Base-by-base conservation (phyloP, 148 eudicot genomes). In the Chenopodium suecicum region DNA sequence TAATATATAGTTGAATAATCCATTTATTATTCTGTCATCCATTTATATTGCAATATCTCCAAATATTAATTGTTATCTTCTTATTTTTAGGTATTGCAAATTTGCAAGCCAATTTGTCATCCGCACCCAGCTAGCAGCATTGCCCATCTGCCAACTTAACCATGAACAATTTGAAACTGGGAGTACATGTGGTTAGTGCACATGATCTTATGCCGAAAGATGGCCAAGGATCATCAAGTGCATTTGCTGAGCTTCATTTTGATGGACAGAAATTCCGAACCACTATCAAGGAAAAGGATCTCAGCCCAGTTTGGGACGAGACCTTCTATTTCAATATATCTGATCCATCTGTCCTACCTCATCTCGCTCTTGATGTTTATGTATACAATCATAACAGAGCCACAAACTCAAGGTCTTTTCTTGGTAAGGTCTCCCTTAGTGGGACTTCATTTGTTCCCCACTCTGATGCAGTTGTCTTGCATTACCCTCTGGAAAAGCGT, bases 261-360 rank as follows among this genome's bases (percentile, higher is more conserved):
- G 98, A 94, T 56, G 92, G 94, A 3, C 99, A 91, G 83, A 92
- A 82, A 74, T 91, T 87, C 78, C 92, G 95, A 29, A 90, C 95
- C 69, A 96, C 99, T 2, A 77, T 88, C 84, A 92, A 96, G 85
- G 99, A 96, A 47, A 92, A 92, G 78, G 99, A 96, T 88, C 92
- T 96, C 14, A 86, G 86, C 84, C 99, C 99, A 1, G 92, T 94
- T 31, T 96, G 99, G 99, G 83, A 92, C 22, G 99, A 96, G 87
- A 96, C 89, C 90, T 96, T 96, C 84, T 96, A 92, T 90, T 96
- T 96, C 92, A 94, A 94, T 76, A 89, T 96, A 64, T 88, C 97
- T 0, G 94, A 96, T 77, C 98, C 98, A 14, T 88, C 91, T 44
- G 82, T 81, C 82, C 93, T 96, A 74, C 90, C 89, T 63, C 82